A percentile compares a stretch with the other conserved stretches of the same genome.
Evolutionary conservation across 371 early-diverging fungal species (phyloP).

Genomic region (Rhizopus sp.): DNA sequence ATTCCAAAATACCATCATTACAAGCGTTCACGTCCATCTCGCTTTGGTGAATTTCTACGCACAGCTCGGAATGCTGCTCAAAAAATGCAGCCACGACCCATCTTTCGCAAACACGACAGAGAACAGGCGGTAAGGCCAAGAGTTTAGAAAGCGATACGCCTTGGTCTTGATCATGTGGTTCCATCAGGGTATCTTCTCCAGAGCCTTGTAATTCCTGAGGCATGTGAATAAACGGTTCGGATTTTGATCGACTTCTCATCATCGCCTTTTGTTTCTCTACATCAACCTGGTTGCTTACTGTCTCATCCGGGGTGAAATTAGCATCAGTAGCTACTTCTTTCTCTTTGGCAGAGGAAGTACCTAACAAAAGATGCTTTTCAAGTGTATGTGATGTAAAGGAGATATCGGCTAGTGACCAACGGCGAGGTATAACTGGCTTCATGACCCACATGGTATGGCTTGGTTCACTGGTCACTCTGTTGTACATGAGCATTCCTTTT

Average conservation of each 20-base stretch:
- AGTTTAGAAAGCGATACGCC: constrained; percentile 20
- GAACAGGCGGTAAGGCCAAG: constrained; percentile 46
- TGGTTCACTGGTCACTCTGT: constrained; percentile 66
- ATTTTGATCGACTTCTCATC: constrained; percentile 30
- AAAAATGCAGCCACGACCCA: constrained; percentile 75
- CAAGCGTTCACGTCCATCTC: constrained; percentile 76
- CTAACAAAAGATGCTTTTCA: constrained; percentile 6
- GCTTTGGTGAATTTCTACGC: constrained; percentile 76
- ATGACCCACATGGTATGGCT: constrained; percentile 88
- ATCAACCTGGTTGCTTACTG: constrained; percentile 3
- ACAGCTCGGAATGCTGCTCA: constrained; percentile 74
- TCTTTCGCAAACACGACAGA: constrained; percentile 85
- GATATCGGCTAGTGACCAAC: constrained; percentile 28
- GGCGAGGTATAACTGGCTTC: constrained; percentile 52
- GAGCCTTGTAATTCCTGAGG: constrained; percentile 16
- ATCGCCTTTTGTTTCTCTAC: constrained; percentile 1
- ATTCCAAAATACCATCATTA: constrained; percentile 72
- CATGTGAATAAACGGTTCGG: constrained; percentile 31
- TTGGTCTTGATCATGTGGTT: constrained; percentile 1
- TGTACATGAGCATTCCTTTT: constrained; percentile 89
- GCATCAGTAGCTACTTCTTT: background rate
- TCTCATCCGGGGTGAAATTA: background rate
- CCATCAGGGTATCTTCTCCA: constrained; percentile 1
- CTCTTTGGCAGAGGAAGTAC: background rate
- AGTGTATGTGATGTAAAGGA: constrained; percentile 11